Evolutionary conservation across 2,329 filamentous ascomycete species (phyloP).

Genomic region (Cephalotrichum gorgonifer): DNA sequence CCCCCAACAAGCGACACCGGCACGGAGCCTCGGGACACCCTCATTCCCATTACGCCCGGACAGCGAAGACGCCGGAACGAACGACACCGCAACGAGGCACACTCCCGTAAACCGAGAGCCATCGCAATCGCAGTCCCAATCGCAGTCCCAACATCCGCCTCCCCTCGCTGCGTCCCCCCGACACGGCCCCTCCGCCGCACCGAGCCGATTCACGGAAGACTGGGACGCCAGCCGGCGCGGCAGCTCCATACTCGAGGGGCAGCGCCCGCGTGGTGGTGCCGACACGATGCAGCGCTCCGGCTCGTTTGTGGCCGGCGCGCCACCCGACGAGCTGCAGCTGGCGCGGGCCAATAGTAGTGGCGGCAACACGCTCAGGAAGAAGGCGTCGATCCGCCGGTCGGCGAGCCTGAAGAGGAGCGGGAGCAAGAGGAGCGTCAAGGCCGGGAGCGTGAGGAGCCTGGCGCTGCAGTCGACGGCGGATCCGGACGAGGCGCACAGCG

Average conservation of each 20-base stretch:
- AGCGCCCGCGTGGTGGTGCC: slow-evolving; percentile 9
- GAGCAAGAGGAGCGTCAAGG: slow-evolving; percentile 72
- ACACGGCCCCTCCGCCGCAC: neutral
- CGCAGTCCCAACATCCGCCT: too few species aligned
- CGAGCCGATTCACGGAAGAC: slow-evolving; percentile 56
- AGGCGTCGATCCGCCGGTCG: slow-evolving; percentile 62
- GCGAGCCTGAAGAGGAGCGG: slow-evolving; percentile 68
- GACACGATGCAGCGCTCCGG: slow-evolving; percentile 48
- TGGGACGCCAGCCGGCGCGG: slow-evolving; percentile 61
- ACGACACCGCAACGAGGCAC: too few species aligned
- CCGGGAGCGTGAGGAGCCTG: slow-evolving; percentile 78
- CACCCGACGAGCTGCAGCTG: slow-evolving; percentile 32
- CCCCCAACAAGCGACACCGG: neutral
- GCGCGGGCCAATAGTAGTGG: too few species aligned
- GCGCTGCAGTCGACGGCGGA: slow-evolving; percentile 59
- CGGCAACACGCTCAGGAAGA: slow-evolving; percentile 79
- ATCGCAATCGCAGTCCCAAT: too few species aligned
- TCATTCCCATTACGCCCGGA: too few species aligned
- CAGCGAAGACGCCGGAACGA: too few species aligned
- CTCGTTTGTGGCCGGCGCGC: slow-evolving; percentile 43
- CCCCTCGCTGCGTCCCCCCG: too few species aligned
- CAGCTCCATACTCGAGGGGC: slow-evolving; percentile 49
- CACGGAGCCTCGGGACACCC: too few species aligned
- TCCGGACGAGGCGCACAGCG: slow-evolving; percentile 65
- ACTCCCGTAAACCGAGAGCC: too few species aligned